A percentile compares a stretch with the other conserved stretches of the same genome.
phyloP scores from a whole-genome alignment of 306 rosid species.

The Leucaena leucocephala region DNA sequence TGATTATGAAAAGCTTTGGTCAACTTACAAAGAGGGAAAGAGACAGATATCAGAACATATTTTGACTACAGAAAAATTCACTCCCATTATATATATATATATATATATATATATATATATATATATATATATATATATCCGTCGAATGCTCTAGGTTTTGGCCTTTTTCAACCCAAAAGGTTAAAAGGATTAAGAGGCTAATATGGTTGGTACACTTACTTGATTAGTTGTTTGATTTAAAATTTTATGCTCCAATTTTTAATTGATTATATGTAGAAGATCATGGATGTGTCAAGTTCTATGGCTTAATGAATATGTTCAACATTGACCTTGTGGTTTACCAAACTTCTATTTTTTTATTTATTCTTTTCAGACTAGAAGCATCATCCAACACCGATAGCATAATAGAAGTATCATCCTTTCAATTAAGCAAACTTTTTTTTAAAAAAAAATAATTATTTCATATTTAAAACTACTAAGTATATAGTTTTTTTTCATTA shows the following conservation, averaged over 20 bases:
- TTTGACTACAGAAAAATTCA: not conserved
- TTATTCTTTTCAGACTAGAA: not conserved
- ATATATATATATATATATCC: not conserved
- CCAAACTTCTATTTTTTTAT: not conserved
- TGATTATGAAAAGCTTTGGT: constrained; percentile 6
- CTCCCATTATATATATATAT: not conserved
- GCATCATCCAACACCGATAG: not conserved
- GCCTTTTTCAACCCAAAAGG: not conserved
- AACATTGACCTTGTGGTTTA: not conserved
- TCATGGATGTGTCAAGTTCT: not conserved
- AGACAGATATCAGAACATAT: not conserved
- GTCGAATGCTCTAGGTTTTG: constrained; percentile 1
- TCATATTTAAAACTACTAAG: not conserved
- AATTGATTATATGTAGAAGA: not conserved
- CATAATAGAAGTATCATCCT: not conserved
- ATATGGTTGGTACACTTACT: not conserved
- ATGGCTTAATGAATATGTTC: not conserved
- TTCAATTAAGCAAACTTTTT: not conserved
- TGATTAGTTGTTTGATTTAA: constrained; percentile 14
- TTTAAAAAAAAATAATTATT: not conserved
- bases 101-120: not conserved
- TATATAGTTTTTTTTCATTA: too few species aligned
- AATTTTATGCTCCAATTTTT: not conserved
- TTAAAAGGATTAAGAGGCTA: constrained; percentile 9
- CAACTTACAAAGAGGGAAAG: not conserved